Evolutionary conservation across 1,139 yeast species (phyloP).

Genomic region (Suhomyces maxii): DNA sequence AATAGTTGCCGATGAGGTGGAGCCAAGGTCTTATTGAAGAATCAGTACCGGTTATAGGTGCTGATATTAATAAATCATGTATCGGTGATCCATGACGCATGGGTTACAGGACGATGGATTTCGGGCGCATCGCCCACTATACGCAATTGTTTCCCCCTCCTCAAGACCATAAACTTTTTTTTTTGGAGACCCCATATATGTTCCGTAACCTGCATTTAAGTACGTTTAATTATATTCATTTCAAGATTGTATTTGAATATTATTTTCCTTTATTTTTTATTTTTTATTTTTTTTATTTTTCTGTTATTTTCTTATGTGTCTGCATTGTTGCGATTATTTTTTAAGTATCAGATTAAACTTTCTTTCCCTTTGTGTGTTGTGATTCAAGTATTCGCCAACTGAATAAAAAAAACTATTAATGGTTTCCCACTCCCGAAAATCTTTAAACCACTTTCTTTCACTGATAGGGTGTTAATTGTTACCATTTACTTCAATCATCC

Average conservation of each 20-base stretch:
- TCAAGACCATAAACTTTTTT: not conserved
- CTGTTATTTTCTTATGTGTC: not conserved
- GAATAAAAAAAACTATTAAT: conserved; percentile 6
- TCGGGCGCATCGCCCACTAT: not conserved
- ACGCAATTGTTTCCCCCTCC: not conserved
- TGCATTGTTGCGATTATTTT: conserved; percentile 1
- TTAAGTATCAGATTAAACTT: conserved; percentile 4
- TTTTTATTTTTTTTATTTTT: not conserved
- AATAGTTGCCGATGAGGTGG: no score
- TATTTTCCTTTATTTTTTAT: not conserved
- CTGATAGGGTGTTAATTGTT: no score
- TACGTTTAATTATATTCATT: conserved; percentile 5
- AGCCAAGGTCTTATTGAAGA: not conserved
- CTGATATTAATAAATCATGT: no score
- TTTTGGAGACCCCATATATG: not conserved
- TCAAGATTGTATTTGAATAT: conserved; percentile 2
- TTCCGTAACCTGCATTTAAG: conserved; percentile 2
- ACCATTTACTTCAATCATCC: no score
- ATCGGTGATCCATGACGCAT: not conserved
- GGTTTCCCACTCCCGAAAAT: conserved; percentile 2
- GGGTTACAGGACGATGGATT: not conserved
- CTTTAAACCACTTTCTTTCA: not conserved
- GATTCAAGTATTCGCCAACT: conserved; percentile 5
- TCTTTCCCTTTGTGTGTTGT: conserved; percentile 7
- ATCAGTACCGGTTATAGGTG: not conserved